Base-by-base conservation (phyloP, 352 stramenopile species). In the Phytophthora uliginosa region DNA sequence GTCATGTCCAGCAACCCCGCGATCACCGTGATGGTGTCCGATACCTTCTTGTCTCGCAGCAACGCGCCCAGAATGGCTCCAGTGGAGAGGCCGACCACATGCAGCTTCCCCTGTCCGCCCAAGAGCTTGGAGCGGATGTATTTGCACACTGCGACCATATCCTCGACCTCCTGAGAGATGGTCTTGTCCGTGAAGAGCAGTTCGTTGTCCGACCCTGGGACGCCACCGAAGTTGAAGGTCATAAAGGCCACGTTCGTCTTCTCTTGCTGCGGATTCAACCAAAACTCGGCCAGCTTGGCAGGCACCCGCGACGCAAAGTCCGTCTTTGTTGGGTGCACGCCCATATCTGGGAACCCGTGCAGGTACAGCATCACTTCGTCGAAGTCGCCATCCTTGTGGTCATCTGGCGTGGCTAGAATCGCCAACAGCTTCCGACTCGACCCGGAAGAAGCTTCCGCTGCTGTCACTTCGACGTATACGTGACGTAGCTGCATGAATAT, bases 331-430 rank as follows among this genome's bases (percentile, higher is more conserved):
- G 85, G 85, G 56, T 95, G 84, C 55, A 95, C 88, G 2, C 81
- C 68, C 60, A 95, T 79, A 61, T 93, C 88, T 10, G 88, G 85
- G 57, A 95, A 95, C 1, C 88, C 88, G 59, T 95, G 85, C 15
- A 95, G 65, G 74, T 93, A 95, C 42, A 93, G 74, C 63, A 92
- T 71, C 33, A 86, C 78, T 4, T 85, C 78, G 36, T 83, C 76
- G 53, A 79, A 84, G 18, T 10, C 24, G 36, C 31, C 45, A 31
- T 28, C 40, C 3, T 63, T 66, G 57, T 57, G 48, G 15, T 63
- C 45, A 33, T 74, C 63, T 0, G 53, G 18, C 10, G 60, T 81
- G 20, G 74, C 69, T 12, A 78, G 12, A 51, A 81, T 61, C 28
- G 54, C 69, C 34, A 78, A 6, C 36, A 81, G 42, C 17, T 66